Base-by-base conservation (phyloP, 2,329 filamentous ascomycete genomes). In the Emmonsiellopsis sp. region DNA sequence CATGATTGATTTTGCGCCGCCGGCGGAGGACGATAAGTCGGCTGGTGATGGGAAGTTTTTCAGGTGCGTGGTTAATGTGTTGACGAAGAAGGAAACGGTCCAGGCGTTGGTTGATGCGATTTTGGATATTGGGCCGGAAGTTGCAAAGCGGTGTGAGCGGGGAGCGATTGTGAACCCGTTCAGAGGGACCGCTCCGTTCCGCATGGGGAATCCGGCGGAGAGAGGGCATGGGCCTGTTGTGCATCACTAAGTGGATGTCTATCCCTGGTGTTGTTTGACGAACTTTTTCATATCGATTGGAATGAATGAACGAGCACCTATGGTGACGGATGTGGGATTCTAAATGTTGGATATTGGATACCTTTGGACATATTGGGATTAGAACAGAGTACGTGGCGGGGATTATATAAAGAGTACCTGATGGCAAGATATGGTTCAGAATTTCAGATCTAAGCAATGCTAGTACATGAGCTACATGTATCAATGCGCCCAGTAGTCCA, bases 1-100 rank as follows among this genome's bases (percentile, higher is more conserved):
- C 60, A 87, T 88, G 84, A 74, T 86, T 57, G 85, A 85, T 66
- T 84, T 77, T 71, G 81, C 82, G 44, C 80, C 80, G 3, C 71
- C 73, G 0, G 69, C 65, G 53, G 64, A 73, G 52, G 77, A 74
- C 58, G 71, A 71, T 14, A 68, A 72, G 32, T 79, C 77, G 9
- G 68, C 69, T n/a, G 75, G 75, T 34, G 74, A 74, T 55, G 84
- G 84, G 0, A 80, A 77, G 62, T 87, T 87, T 61, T 85, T 88
- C 63, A 72, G 85, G 44, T 84, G 83, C 9, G 85, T 88, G 17
- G 80, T 87, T 2, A 86, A 85, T 71, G 74, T 79, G 2, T 74
- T 76, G 53, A 86, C 83, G 39, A 74, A 70, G 56, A 77, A 62
- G 60, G 79, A 77, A 57, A 86, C 83, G 1, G 68, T 86, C 33